Percentiles rank a stretch among this genome's conserved stretches.
phyloP scores from a whole-genome alignment of 805 yeast genomes.

The Myxozyma udenii region DNA sequence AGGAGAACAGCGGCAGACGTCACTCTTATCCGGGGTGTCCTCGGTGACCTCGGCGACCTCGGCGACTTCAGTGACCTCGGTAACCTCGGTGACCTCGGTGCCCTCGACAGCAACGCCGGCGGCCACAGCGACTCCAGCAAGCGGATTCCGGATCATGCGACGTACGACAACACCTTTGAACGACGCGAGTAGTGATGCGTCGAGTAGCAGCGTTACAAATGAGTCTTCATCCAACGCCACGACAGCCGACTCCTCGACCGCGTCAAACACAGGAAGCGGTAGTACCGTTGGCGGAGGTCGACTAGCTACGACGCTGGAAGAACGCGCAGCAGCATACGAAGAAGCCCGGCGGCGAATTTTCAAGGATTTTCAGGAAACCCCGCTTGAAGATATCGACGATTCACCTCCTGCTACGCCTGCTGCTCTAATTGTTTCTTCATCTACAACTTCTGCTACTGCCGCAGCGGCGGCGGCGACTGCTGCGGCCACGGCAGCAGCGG shows the following conservation, averaged over 20 bases:
- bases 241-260: slow-evolving; percentile 47
- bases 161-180: slow-evolving; percentile 19
- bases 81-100: neutral
- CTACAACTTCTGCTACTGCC: neutral
- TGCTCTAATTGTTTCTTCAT: neutral
- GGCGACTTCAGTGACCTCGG: no score
- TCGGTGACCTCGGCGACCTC: no score
- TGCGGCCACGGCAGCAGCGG: neutral
- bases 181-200: slow-evolving; percentile 19
- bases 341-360: slow-evolving; percentile 44
- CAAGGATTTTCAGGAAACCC: slow-evolving; percentile 31
- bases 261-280: neutral
- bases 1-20: no score
- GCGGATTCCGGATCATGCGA: slow-evolving; percentile 26
- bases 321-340: slow-evolving; percentile 43
- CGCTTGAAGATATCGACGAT: slow-evolving; percentile 9
- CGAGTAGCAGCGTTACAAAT: slow-evolving; percentile 5
- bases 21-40: no score
- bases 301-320: slow-evolving; percentile 37
- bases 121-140: neutral
- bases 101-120: neutral
- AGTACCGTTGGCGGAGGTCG: slow-evolving; percentile 47
- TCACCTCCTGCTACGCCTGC: neutral
- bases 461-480: neutral
- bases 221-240: slow-evolving; percentile 29